Evolutionary conservation across 306 rosid species (phyloP).

Genomic region (Acacia acuminata): DNA sequence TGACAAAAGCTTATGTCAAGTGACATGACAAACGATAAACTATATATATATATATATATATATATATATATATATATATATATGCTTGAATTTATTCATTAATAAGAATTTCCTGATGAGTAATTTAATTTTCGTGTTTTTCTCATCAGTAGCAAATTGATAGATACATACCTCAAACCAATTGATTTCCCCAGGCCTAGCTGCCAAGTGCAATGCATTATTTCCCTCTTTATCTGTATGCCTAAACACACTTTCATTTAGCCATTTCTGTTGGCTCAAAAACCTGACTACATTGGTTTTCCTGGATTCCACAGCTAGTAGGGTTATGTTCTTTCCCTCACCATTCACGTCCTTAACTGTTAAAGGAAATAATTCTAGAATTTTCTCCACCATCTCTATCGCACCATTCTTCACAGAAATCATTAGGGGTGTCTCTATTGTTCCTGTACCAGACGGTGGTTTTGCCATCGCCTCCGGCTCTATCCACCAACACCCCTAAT

Average conservation of each 20-base stretch:
- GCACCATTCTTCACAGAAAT: background rate
- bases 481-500: too few species aligned
- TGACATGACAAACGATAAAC: too few species aligned
- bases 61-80: too few species aligned
- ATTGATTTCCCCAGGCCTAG: too few species aligned
- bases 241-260: background rate
- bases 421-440: background rate
- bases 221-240: background rate
- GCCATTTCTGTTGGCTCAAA: background rate
- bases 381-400: background rate
- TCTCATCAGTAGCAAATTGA: too few species aligned
- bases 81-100: too few species aligned
- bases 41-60: too few species aligned
- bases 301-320: background rate
- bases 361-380: background rate
- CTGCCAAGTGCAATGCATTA: background rate
- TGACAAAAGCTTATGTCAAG: too few species aligned
- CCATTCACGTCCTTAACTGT: background rate
- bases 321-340: background rate
- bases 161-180: too few species aligned
- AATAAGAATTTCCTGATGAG: too few species aligned
- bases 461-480: too few species aligned
- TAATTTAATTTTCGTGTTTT: too few species aligned
- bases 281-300: background rate
- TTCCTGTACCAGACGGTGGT: background rate